These are phyloP conservation scores for Xerocomus potaroensis DNA, from an alignment of 768 basidiomycete genomes.

Conservation along the genomic window DNA sequence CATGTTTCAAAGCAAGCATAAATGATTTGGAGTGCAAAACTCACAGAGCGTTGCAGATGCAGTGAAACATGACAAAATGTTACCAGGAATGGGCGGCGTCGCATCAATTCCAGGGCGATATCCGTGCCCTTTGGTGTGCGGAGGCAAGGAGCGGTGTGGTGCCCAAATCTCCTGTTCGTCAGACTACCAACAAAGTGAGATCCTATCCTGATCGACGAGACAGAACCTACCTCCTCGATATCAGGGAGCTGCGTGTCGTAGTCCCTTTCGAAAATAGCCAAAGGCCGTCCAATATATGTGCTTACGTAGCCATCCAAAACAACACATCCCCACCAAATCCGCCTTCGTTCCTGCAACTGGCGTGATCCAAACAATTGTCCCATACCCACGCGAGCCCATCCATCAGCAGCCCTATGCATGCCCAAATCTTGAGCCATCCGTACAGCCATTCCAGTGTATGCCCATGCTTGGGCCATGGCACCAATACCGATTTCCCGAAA, in stretches of 20 bases:
- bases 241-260: constrained; percentile 69
- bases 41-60: constrained; percentile 68
- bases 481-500: constrained; percentile 87
- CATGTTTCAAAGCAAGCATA: constrained; percentile 3
- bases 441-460: constrained; percentile 81
- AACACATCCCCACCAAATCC: constrained; percentile 78
- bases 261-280: constrained; percentile 71
- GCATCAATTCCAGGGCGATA: constrained; percentile 20
- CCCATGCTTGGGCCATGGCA: constrained; percentile 86
- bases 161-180: constrained; percentile 61
- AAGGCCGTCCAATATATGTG: constrained; percentile 73
- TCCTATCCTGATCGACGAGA: not conserved
- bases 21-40: constrained; percentile 21
- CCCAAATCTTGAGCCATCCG: constrained; percentile 92
- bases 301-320: constrained; percentile 79
- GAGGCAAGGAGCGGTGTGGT: constrained; percentile 36
- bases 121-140: constrained; percentile 29
- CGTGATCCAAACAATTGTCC: constrained; percentile 53
- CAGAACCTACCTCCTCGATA: constrained; percentile 47
- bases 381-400: constrained; percentile 61
- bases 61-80: constrained; percentile 70
- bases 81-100: constrained; percentile 37
- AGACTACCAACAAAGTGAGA: constrained; percentile 34
- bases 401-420: constrained; percentile 76
- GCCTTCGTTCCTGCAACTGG: constrained; percentile 65